These are phyloP conservation scores for Verticillium isaacii DNA, from an alignment of 2,329 filamentous ascomycete species.

Conservation along the genomic window DNA sequence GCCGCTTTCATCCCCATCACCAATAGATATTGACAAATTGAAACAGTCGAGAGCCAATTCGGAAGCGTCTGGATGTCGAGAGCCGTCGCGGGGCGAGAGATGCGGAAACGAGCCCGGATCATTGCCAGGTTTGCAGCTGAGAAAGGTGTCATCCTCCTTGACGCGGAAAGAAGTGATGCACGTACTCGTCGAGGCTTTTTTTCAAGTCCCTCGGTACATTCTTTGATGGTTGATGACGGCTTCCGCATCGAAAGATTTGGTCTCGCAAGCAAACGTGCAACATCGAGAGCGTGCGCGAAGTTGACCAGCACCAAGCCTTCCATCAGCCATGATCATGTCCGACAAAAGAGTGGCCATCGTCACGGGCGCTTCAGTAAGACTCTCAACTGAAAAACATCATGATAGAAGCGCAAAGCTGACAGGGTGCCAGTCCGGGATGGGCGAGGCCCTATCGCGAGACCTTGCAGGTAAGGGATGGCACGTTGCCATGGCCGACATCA, in stretches of 20 bases:
- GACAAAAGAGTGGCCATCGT: slow-evolving; percentile 28
- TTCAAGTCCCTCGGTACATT: too few relatives aligned
- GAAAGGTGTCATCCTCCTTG: background rate
- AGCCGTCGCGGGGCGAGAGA: background rate
- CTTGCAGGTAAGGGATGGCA: slow-evolving; percentile 20
- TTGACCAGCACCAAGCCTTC: too few relatives aligned
- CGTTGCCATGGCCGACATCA: slow-evolving; percentile 34
- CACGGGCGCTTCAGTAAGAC: slow-evolving; percentile 33
- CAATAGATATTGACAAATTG: background rate
- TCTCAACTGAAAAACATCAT: background rate
- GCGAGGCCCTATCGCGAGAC: slow-evolving; percentile 30
- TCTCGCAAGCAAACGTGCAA: too few relatives aligned
- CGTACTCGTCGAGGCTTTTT: too few relatives aligned
- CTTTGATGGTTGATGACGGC: too few relatives aligned
- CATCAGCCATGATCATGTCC: background rate
- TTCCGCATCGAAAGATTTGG: too few relatives aligned
- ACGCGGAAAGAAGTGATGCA: too few relatives aligned
- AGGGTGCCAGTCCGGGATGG: slow-evolving; percentile 38
- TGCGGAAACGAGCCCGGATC: background rate
- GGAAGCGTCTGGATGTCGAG: background rate
- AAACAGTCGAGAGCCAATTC: background rate
- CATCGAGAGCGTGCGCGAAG: too few relatives aligned
- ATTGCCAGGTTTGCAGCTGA: background rate
- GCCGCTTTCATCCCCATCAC: background rate
- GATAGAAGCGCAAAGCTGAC: background rate